phyloP scores from a whole-genome alignment of 2,329 filamentous ascomycete species.

The Epichloe festucae region DNA sequence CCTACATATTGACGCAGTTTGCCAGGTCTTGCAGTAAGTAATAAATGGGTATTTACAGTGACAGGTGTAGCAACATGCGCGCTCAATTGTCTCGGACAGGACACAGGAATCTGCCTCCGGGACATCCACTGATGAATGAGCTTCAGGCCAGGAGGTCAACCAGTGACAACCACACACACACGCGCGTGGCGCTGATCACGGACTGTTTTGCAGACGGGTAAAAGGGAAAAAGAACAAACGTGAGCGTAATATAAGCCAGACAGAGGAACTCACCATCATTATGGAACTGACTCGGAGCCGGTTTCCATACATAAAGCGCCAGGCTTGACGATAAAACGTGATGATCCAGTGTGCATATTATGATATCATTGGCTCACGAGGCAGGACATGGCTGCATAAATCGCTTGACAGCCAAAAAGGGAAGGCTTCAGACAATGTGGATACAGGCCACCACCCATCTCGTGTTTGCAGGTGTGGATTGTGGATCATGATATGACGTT shows the following conservation, averaged over 20 bases:
- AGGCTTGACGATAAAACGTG: neutral
- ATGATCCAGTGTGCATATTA: too few relatives aligned
- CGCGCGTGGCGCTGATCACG: neutral
- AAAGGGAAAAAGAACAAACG: too few relatives aligned
- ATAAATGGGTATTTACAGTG: neutral
- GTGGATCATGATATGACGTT: conserved; percentile 5
- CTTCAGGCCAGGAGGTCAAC: too few relatives aligned
- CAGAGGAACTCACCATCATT: neutral
- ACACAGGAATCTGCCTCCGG: neutral
- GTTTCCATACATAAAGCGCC: neutral
- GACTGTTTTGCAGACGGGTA: too few relatives aligned
- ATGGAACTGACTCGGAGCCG: neutral
- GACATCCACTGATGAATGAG: too few relatives aligned
- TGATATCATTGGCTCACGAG: neutral
- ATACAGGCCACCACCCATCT: conserved; percentile 4
- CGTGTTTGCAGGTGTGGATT: conserved; percentile 2
- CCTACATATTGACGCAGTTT: neutral
- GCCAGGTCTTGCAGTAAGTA: too few relatives aligned
- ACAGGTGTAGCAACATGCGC: neutral
- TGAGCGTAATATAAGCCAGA: neutral
- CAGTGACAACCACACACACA: too few relatives aligned
- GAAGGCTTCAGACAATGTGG: neutral
- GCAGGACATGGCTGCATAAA: neutral
- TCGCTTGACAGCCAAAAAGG: neutral
- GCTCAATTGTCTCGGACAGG: neutral